These are phyloP conservation scores for Schizosaccharomyces lindneri DNA, from an alignment of 805 yeast species.

Conservation along the genomic window DNA sequence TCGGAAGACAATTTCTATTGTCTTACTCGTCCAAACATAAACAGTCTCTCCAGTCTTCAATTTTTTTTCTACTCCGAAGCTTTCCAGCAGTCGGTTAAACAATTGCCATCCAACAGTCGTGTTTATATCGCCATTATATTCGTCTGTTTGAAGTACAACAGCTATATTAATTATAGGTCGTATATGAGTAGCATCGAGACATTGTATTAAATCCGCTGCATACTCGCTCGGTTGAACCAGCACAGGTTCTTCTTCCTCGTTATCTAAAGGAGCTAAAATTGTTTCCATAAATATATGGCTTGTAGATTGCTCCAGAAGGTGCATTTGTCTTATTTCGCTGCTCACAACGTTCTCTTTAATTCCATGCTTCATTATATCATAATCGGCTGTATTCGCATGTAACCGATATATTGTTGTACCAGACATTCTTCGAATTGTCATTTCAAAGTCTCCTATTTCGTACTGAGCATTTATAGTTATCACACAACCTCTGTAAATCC, in stretches of 20 bases:
- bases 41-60: background rate
- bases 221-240: background rate
- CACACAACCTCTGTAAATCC: background rate
- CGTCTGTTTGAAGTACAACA: background rate
- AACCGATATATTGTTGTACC: background rate
- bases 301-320: background rate
- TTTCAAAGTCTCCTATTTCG: background rate
- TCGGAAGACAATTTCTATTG: background rate
- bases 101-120: background rate
- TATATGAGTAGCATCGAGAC: background rate
- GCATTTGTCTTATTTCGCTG: background rate
- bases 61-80: background rate
- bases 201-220: background rate
- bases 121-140: background rate
- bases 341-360: background rate
- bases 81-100: background rate
- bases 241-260: background rate
- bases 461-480: background rate
- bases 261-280: background rate
- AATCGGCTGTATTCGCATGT: too few species aligned
- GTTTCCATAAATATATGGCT: background rate
- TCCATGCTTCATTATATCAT: background rate
- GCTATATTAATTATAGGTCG: background rate
- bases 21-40: background rate
- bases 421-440: background rate